A percentile compares a stretch with the other conserved stretches of the same genome.
Conservation (phyloP, 345 rosid species). For the Heritiera fomes region DNA sequence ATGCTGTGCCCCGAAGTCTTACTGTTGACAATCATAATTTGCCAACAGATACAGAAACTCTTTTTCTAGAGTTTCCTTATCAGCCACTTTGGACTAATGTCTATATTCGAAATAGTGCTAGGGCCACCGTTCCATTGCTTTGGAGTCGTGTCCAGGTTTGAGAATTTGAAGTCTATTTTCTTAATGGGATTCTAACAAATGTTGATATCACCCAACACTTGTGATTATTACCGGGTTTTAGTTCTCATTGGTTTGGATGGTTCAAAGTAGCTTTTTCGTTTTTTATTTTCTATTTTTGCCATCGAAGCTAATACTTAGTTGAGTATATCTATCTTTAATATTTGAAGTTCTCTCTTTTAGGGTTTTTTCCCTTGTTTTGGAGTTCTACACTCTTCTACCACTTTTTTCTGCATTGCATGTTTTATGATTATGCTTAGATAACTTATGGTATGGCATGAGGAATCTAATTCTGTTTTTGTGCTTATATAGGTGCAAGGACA, state of each 20-base stretch:
- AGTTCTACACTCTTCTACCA: background rate
- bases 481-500: constrained; percentile 87
- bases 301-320: background rate
- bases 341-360: background rate
- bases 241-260: background rate
- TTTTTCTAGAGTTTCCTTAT: constrained; percentile 92
- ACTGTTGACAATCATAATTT: constrained; percentile 79
- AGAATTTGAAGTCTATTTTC: constrained; percentile 18
- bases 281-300: background rate
- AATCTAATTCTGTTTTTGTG: constrained; percentile 30
- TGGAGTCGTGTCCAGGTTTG: constrained; percentile 99
- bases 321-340: background rate
- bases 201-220: background rate
- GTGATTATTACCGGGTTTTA: background rate
- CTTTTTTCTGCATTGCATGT: constrained; percentile 2
- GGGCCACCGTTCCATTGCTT: constrained; percentile 94
- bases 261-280: background rate
- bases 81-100: constrained; percentile 96
- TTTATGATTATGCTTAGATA: background rate
- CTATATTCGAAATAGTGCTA: constrained; percentile 77
- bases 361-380: background rate
- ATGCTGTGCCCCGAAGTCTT: constrained; percentile 94
- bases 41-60: constrained; percentile 89
- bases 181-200: background rate
- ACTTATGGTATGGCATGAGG: constrained; percentile 4